Percentiles rank a stretch among this genome's conserved stretches.
Conservation (phyloP, 345 rosid species). For the Luvunga scandens region DNA sequence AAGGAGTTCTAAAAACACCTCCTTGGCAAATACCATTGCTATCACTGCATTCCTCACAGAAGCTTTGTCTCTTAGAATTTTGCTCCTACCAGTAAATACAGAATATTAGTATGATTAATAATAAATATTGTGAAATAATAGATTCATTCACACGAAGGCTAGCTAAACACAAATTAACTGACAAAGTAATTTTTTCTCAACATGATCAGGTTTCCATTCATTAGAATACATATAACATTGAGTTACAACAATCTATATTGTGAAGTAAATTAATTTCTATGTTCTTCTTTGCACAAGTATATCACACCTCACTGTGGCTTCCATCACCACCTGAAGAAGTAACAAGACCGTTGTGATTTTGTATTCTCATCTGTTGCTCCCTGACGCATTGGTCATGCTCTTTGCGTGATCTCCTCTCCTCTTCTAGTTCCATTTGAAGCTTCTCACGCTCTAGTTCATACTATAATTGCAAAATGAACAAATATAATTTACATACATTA, state of each 20-base stretch:
- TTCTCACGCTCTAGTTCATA: constrained; percentile 88
- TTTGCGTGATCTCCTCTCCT: constrained; percentile 75
- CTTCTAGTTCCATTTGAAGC: constrained; percentile 79
- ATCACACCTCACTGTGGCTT: constrained; percentile 69
- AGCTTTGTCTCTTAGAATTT: constrained; percentile 37
- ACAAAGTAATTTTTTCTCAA: neutral
- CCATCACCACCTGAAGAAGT: constrained; percentile 43
- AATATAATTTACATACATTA: neutral
- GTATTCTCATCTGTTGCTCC: constrained; percentile 71
- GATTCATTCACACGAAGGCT: constrained; percentile 1
- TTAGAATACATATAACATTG: neutral
- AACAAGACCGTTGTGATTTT: constrained; percentile 49
- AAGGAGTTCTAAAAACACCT: constrained; percentile 59
- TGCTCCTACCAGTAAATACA: constrained; percentile 23
- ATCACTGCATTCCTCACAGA: constrained; percentile 39
- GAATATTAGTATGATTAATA: neutral
- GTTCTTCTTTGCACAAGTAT: constrained; percentile 11
- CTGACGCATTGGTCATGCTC: constrained; percentile 61
- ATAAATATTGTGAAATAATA: neutral
- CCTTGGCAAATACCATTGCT: constrained; percentile 34
- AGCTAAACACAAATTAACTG: neutral
- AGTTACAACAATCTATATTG: neutral
- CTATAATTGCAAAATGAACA: constrained; percentile 37
- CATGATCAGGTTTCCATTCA: neutral
- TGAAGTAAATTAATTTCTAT: neutral